A percentile compares a stretch with the other conserved stretches of the same genome.
Evolutionary conservation across 257 asterid species (phyloP).

Genomic region (Plectranthus barbatus): DNA sequence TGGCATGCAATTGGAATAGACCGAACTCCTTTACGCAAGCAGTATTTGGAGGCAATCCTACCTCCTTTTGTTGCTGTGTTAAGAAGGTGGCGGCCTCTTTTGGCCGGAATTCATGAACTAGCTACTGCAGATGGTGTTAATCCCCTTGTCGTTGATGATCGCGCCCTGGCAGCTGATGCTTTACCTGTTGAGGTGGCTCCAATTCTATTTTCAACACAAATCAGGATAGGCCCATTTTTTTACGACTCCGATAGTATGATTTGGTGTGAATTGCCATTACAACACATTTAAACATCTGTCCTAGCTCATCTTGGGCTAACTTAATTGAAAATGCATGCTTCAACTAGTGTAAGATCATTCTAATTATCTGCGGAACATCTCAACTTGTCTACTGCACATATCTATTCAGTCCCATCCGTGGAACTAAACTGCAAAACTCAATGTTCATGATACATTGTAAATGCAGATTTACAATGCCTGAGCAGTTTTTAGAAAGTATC

Average conservation of each 20-base stretch:
- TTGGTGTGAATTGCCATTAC: constrained; percentile 8
- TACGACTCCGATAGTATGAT: background rate
- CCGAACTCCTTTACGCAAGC: constrained; percentile 77
- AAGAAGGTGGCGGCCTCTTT: constrained; percentile 97
- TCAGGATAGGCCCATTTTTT: background rate
- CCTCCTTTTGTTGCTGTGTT: constrained; percentile 95
- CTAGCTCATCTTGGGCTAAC: background rate
- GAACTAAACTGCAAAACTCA: constrained; percentile 6
- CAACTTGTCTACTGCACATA: background rate
- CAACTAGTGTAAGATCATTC: constrained; percentile 4
- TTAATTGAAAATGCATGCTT: background rate
- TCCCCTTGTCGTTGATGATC: constrained; percentile 90
- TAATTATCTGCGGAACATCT: background rate
- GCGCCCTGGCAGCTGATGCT: constrained; percentile 95
- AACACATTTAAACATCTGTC: background rate
- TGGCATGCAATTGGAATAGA: constrained; percentile 90
- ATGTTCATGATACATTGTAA: background rate
- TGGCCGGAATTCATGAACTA: constrained; percentile 95
- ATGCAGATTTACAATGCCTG: background rate
- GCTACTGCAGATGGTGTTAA: constrained; percentile 88
- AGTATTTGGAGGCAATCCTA: constrained; percentile 78
- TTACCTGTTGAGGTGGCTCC: constrained; percentile 78
- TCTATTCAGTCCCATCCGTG: constrained; percentile 11
- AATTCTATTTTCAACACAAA: constrained; percentile 1
- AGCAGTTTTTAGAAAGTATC: background rate